Evolutionary conservation across 345 rosid genomes (phyloP).

Genomic region (Salix arbutifolia): DNA sequence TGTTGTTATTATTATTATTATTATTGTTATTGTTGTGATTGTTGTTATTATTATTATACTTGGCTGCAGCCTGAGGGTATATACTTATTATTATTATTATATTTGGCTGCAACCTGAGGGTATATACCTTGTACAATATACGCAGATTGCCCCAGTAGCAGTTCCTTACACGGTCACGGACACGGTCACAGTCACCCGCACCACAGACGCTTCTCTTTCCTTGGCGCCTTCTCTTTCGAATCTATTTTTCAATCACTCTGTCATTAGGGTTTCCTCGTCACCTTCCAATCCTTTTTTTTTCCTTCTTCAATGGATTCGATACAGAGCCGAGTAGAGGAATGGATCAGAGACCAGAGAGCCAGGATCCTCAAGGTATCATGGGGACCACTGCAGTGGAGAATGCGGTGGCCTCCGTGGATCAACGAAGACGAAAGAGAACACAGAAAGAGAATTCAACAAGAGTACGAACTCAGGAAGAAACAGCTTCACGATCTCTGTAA

Average conservation of each 20-base stretch:
- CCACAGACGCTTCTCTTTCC: neutral
- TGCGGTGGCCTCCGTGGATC: conserved; percentile 79
- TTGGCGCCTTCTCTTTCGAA: neutral
- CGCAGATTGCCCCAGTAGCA: neutral
- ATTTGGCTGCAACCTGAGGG: too few species aligned
- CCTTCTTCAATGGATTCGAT: conserved; percentile 45
- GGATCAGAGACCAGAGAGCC: conserved; percentile 87
- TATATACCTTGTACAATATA: conserved; percentile 7
- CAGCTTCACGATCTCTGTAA: conserved; percentile 78
- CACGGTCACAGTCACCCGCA: neutral
- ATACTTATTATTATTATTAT: neutral
- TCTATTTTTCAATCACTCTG: too few species aligned
- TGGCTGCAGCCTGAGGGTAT: neutral
- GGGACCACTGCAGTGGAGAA: conserved; percentile 77
- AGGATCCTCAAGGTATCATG: conserved; percentile 67
- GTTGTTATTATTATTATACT: too few species aligned
- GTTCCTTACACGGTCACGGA: neutral
- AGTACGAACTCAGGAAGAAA: conserved; percentile 63
- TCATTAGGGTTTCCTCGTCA: too few species aligned
- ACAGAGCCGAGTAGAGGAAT: conserved; percentile 70
- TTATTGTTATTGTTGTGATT: too few species aligned
- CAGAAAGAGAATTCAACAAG: conserved; percentile 62
- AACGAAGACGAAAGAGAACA: conserved; percentile 38
- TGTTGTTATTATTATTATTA: too few species aligned
- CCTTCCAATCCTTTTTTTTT: neutral